Evolutionary conservation across 345 rosid species (phyloP).

Genomic region (Viola odorata): DNA sequence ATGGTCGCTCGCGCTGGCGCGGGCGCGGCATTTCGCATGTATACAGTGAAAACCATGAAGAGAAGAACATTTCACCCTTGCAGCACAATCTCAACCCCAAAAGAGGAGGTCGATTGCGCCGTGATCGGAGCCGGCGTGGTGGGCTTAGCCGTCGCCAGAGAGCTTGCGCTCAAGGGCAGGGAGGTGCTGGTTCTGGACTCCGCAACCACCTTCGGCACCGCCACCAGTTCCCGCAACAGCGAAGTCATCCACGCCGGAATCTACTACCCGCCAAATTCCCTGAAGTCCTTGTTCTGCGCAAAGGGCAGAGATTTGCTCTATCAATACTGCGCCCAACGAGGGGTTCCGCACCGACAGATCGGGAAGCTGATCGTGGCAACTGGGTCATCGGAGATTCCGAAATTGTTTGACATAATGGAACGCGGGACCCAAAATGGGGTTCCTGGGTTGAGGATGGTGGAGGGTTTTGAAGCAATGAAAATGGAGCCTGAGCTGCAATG

Average conservation of each 20-base stretch:
- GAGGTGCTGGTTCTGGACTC: slow-evolving; percentile 77
- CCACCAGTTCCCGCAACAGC: slow-evolving; percentile 78
- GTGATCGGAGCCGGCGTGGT: slow-evolving; percentile 93
- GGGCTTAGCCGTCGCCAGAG: slow-evolving; percentile 74
- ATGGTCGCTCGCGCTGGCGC: too few species aligned
- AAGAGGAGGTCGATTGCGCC: slow-evolving; percentile 70
- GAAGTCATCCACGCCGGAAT: slow-evolving; percentile 94
- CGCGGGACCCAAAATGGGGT: slow-evolving; percentile 61
- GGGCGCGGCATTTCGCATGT: too few species aligned
- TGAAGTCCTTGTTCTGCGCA: slow-evolving; percentile 67
- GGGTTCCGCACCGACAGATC: slow-evolving; percentile 48
- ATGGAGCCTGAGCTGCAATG: slow-evolving; percentile 81
- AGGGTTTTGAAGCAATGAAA: slow-evolving; percentile 65
- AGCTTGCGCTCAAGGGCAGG: slow-evolving; percentile 52
- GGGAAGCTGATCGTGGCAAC: slow-evolving; percentile 92
- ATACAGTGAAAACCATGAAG: too few species aligned
- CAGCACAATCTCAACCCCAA: slow-evolving; percentile 19
- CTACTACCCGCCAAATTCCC: slow-evolving; percentile 70
- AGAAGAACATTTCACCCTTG: too few species aligned
- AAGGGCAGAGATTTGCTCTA: slow-evolving; percentile 77
- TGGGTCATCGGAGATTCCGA: slow-evolving; percentile 49
- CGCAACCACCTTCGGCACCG: slow-evolving; percentile 77
- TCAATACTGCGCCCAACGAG: slow-evolving; percentile 50
- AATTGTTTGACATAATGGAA: slow-evolving; percentile 47
- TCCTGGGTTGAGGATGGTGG: slow-evolving; percentile 53